These are phyloP conservation scores for Nemophila menziesii DNA, from an alignment of 257 asterid genomes.

Conservation along the genomic window DNA sequence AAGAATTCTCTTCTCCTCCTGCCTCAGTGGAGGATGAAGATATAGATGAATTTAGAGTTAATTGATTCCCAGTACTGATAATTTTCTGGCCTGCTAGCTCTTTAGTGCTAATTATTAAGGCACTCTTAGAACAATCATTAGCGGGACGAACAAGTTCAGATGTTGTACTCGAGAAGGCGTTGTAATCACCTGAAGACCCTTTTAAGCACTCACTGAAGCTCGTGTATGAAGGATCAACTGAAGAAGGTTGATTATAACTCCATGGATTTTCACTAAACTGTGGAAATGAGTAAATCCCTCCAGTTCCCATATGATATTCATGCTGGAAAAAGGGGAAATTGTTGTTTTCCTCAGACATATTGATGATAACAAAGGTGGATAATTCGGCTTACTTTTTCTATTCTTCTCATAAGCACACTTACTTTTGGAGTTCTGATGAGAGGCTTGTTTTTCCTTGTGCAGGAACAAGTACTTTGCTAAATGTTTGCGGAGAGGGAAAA, in stretches of 20 bases:
- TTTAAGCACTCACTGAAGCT: slow-evolving; percentile 41
- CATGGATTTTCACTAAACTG: slow-evolving; percentile 26
- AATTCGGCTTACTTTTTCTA: too few relatives aligned
- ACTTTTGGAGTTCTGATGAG: neutral
- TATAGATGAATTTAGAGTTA: slow-evolving; percentile 32
- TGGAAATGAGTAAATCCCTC: slow-evolving; percentile 22
- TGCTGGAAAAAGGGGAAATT: slow-evolving; percentile 3
- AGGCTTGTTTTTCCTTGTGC: neutral
- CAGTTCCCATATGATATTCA: slow-evolving; percentile 17
- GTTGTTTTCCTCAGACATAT: slow-evolving; percentile 34
- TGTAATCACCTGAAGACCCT: slow-evolving; percentile 34
- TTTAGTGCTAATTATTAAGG: too few relatives aligned
- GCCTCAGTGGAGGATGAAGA: slow-evolving; percentile 53
- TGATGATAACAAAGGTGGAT: neutral
- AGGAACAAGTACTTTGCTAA: neutral
- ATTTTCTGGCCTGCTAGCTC: too few relatives aligned
- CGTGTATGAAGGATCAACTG: slow-evolving; percentile 23
- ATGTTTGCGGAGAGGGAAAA: neutral
- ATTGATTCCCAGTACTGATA: neutral
- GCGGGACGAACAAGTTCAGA: slow-evolving; percentile 14
- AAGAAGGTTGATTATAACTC: slow-evolving; percentile 19
- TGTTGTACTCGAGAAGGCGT: slow-evolving; percentile 26
- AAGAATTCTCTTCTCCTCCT: slow-evolving; percentile 42
- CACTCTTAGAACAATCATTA: slow-evolving; percentile 6
- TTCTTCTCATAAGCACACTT: slow-evolving; percentile 7